Conservation (phyloP, 2,329 filamentous ascomycete species). For the Pleomassaria siparia region DNA sequence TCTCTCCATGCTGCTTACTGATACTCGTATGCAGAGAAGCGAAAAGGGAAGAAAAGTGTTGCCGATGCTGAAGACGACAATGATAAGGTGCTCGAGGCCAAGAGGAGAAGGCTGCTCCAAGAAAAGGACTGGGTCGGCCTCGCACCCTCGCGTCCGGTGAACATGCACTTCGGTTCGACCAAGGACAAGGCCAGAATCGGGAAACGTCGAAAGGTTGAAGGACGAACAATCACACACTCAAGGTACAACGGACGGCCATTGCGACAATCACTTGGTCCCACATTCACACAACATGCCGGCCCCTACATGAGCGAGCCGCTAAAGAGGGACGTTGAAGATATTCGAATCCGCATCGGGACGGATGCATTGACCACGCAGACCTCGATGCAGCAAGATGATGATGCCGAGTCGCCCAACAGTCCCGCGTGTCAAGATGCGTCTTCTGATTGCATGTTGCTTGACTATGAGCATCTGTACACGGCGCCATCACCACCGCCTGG, state of each 20-base stretch:
- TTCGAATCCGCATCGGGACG: conserved; percentile 40
- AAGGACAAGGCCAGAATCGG: conserved; percentile 34
- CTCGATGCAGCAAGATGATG: conserved; percentile 12
- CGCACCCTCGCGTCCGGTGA: conserved; percentile 27
- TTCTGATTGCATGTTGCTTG: conserved; percentile 42
- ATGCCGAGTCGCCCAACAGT: conserved; percentile 9
- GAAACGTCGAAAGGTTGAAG: conserved; percentile 33
- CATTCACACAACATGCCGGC: conserved; percentile 4
- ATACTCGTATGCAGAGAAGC: not conserved
- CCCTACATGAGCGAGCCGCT: conserved; percentile 17
- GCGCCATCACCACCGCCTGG: conserved; percentile 6
- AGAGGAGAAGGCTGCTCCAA: conserved; percentile 31
- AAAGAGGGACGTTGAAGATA: conserved; percentile 19
- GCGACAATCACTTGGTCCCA: not conserved
- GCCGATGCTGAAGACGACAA: conserved; percentile 15
- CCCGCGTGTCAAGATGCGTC: not conserved
- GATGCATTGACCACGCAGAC: conserved; percentile 33
- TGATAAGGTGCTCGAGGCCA: conserved; percentile 26
- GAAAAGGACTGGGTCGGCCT: conserved; percentile 41
- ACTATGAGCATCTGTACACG: conserved; percentile 21
- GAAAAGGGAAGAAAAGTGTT: conserved; percentile 7
- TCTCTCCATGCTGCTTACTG: not conserved
- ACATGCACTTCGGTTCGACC: conserved; percentile 27
- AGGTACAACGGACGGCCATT: not conserved
- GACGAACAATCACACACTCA: not conserved